A percentile compares a stretch with the other conserved stretches of the same genome.
Evolutionary conservation across 1,284 basidiomycete species (phyloP).

Genomic region (Ustilago sp.): DNA sequence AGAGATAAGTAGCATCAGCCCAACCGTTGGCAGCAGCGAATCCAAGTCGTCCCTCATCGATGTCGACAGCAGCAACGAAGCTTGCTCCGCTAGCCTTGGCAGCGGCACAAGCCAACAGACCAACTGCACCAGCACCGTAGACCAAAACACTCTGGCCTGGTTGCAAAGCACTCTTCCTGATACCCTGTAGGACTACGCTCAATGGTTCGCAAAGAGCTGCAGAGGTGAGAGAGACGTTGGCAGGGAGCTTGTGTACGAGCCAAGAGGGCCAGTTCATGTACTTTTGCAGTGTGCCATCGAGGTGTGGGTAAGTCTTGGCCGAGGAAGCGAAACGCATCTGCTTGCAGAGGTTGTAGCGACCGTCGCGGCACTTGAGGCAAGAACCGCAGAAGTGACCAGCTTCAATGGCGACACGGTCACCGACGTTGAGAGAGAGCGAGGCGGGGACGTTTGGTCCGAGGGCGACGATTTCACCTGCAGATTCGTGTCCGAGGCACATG

Average conservation of each 20-base stretch:
- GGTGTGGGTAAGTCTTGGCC: constrained; percentile 91
- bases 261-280: constrained; percentile 88
- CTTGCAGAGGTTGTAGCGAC: constrained; percentile 94
- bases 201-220: constrained; percentile 91
- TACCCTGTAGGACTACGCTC: constrained; percentile 86
- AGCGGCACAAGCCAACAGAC: constrained; percentile 80
- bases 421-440: constrained; percentile 74
- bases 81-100: constrained; percentile 63
- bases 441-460: constrained; percentile 73
- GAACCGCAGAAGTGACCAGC: constrained; percentile 87
- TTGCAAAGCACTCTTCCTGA: constrained; percentile 77
- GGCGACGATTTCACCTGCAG: constrained; percentile 82
- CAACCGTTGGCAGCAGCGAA: constrained; percentile 73
- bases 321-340: constrained; percentile 84
- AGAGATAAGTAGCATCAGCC: constrained; percentile 78
- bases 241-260: constrained; percentile 85
- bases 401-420: constrained; percentile 93
- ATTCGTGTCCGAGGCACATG: constrained; percentile 91
- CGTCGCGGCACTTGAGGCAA: constrained; percentile 73
- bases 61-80: constrained; percentile 57
- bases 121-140: constrained; percentile 91
- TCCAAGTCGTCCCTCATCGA: constrained; percentile 44
- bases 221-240: constrained; percentile 79
- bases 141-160: constrained; percentile 81
- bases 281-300: constrained; percentile 89